Evolutionary conservation across 176 grass and related monocot genomes (phyloP).

Genomic region (Carex myosuroides): DNA sequence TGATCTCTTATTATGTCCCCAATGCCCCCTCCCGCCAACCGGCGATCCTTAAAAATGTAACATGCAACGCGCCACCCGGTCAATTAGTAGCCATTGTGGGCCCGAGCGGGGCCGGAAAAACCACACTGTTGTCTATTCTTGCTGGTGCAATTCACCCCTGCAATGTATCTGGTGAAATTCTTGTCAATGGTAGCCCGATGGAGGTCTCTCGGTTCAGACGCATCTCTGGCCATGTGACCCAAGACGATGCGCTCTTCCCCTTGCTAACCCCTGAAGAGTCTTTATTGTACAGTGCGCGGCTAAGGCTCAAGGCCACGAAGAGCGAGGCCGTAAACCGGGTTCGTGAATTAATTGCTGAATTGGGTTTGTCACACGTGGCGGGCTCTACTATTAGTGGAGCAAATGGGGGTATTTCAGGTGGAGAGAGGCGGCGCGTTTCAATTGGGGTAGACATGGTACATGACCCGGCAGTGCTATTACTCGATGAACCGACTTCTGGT

Average conservation of each 20-base stretch:
- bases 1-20: conserved; percentile 52
- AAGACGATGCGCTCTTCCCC: conserved; percentile 90
- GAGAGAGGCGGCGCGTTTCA: conserved; percentile 71
- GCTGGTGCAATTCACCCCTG: conserved; percentile 52
- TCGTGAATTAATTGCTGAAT: conserved; percentile 51
- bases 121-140: conserved; percentile 73
- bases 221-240: conserved; percentile 75
- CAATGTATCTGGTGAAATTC: conserved; percentile 35
- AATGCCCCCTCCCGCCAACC: not conserved
- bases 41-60: conserved; percentile 48
- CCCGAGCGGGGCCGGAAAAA: conserved; percentile 83
- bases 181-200: conserved; percentile 60
- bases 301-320: conserved; percentile 30
- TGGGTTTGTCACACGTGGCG: conserved; percentile 54
- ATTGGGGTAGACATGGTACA: conserved; percentile 86
- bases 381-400: conserved; percentile 32
- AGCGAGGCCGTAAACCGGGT: conserved; percentile 13
- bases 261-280: conserved; percentile 85
- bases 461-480: conserved; percentile 69
- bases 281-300: conserved; percentile 73
- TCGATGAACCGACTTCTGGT: conserved; percentile 87
- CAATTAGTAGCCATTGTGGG: conserved; percentile 78
- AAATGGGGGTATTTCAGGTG: conserved; percentile 44
- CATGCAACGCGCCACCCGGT: conserved; percentile 58
- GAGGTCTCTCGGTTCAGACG: conserved; percentile 61